Percentiles rank a stretch among this genome's conserved stretches.
Conservation (phyloP, 2,329 filamentous ascomycete genomes). For the Diaporthe nobilis region DNA sequence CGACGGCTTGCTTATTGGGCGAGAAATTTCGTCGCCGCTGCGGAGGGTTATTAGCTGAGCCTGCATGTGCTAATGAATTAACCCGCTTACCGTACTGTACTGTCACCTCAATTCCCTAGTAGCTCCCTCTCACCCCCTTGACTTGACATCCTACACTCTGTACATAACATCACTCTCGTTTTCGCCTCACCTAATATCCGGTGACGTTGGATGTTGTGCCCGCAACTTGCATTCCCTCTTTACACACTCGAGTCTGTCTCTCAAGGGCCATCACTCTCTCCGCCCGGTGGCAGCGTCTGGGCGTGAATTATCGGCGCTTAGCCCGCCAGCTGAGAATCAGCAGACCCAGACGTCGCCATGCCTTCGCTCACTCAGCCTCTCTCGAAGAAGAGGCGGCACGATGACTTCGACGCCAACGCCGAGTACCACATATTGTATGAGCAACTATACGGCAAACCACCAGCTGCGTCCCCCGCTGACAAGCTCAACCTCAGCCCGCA, state of each 20-base stretch:
- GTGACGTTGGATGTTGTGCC: neutral
- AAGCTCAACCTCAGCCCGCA: slow-evolving; percentile 35
- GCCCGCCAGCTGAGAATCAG: slow-evolving; percentile 23
- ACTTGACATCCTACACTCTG: neutral
- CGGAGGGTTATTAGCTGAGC: slow-evolving; percentile 16
- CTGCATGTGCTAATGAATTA: slow-evolving; percentile 30
- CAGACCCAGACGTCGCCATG: slow-evolving; percentile 29
- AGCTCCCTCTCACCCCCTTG: slow-evolving; percentile 11
- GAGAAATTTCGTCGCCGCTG: slow-evolving; percentile 7
- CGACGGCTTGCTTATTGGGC: slow-evolving; percentile 1
- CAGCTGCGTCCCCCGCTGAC: slow-evolving; percentile 38
- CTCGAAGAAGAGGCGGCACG: slow-evolving; percentile 39
- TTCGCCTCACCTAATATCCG: neutral
- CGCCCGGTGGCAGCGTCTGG: neutral
- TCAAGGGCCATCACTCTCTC: neutral
- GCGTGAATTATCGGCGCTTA: slow-evolving; percentile 15
- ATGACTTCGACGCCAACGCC: slow-evolving; percentile 35
- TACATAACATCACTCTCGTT: slow-evolving; percentile 2
- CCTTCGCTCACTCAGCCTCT: slow-evolving; percentile 40
- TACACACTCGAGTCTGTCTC: neutral
- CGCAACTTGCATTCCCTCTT: neutral
- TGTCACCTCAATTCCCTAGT: slow-evolving; percentile 12
- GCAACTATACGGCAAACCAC: neutral
- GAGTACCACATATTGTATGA: slow-evolving; percentile 41
- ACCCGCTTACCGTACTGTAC: slow-evolving; percentile 19